Evolutionary conservation across 2,329 filamentous ascomycete genomes (phyloP).

Genomic region (Ophiostoma populinum): DNA sequence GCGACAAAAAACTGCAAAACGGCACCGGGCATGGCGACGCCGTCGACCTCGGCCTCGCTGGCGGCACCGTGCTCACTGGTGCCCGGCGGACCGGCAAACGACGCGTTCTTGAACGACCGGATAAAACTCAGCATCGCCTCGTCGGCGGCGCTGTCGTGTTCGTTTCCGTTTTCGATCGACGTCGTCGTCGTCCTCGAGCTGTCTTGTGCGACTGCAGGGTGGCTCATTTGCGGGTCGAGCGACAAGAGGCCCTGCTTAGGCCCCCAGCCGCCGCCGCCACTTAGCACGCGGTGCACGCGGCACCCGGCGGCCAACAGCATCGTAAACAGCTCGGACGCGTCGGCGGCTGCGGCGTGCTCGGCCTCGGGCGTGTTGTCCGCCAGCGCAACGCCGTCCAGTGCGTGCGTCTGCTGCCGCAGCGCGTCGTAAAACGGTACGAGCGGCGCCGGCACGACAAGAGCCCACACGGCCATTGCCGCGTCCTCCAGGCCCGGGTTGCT

Average conservation of each 20-base stretch:
- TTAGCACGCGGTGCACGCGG: constrained; percentile 35
- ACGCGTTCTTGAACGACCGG: constrained; percentile 24
- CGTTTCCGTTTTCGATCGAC: constrained; percentile 3
- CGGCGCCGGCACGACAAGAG: constrained; percentile 39
- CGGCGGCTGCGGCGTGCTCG: constrained; percentile 12
- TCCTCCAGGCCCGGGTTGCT: constrained; percentile 6
- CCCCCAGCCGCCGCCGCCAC: constrained; percentile 75
- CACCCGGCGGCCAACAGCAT: constrained; percentile 25
- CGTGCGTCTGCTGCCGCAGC: constrained; percentile 10
- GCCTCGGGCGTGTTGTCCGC: not conserved
- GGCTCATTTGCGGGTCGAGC: constrained; percentile 50
- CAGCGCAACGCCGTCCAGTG: not conserved
- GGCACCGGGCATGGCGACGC: constrained; percentile 45
- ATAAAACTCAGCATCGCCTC: constrained; percentile 37
- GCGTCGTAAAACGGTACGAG: constrained; percentile 11
- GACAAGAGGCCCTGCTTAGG: constrained; percentile 63
- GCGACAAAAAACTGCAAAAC: constrained; percentile 47
- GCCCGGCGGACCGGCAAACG: constrained; percentile 3
- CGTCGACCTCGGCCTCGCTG: constrained; percentile 16
- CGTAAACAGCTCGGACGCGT: constrained; percentile 17
- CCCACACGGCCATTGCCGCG: constrained; percentile 50
- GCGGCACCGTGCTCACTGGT: not conserved
- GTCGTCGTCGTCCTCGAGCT: not conserved
- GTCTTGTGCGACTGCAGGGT: constrained; percentile 20
- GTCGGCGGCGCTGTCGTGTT: constrained; percentile 28